Conservation (phyloP, 1,139 yeast species). For the Protomyces pachydermus region DNA sequence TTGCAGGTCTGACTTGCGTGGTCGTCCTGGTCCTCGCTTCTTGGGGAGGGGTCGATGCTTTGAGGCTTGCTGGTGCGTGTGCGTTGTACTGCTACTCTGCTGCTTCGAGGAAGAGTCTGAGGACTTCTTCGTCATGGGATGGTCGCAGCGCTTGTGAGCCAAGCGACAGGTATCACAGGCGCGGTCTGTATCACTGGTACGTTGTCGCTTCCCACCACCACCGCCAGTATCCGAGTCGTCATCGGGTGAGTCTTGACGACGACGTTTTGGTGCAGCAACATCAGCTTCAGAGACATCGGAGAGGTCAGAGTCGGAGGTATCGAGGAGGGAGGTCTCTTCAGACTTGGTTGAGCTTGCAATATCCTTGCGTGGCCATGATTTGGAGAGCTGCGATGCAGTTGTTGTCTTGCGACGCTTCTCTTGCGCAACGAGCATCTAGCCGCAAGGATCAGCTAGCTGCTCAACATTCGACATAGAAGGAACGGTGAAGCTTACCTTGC, state of each 20-base stretch:
- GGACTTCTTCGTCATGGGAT: not conserved
- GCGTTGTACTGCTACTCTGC: no score
- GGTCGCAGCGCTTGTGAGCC: slow-evolving; percentile 11
- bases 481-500: slow-evolving; percentile 1
- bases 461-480: not conserved
- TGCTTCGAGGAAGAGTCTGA: not conserved
- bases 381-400: not conserved
- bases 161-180: slow-evolving; percentile 14
- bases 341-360: not conserved
- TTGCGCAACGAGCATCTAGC: not conserved
- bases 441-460: not conserved
- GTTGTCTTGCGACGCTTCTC: not conserved
- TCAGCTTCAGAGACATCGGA: not conserved
- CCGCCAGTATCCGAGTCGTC: not conserved
- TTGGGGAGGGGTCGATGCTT: not conserved
- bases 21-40: not conserved
- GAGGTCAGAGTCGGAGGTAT: not conserved
- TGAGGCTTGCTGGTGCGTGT: no score
- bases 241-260: not conserved
- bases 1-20: not conserved
- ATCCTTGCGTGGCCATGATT: not conserved
- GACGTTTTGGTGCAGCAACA: not conserved
- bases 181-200: not conserved
- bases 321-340: not conserved
- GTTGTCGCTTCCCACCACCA: not conserved